These are phyloP conservation scores for Ophiostoma perfectum DNA, from an alignment of 2,329 filamentous ascomycete genomes.

Conservation along the genomic window DNA sequence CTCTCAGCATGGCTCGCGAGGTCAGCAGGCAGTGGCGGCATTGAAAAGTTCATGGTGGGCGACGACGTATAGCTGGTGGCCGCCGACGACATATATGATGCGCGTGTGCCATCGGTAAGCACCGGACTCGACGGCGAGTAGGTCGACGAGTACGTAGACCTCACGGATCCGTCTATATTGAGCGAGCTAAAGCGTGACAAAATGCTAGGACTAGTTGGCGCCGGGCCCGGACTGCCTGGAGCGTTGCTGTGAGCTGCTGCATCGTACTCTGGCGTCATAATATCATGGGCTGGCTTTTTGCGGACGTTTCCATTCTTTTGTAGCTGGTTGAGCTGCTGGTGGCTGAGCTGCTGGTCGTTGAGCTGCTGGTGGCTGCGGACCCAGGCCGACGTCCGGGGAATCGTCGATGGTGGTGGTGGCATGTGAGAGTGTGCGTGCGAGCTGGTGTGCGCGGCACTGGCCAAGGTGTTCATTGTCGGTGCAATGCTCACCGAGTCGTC, in stretches of 20 bases:
- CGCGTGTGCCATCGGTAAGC: conserved; percentile 21
- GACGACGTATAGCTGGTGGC: conserved; percentile 24
- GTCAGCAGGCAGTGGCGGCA: conserved; percentile 11
- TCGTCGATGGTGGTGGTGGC: conserved; percentile 12
- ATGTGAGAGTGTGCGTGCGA: neutral
- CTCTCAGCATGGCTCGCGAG: neutral
- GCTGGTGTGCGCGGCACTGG: neutral
- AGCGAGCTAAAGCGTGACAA: conserved; percentile 27
- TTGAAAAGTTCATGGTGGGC: conserved; percentile 17
- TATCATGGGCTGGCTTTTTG: conserved; percentile 22
- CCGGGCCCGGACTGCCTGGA: neutral
- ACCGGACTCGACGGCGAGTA: conserved; percentile 20
- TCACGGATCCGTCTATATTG: conserved; percentile 21
- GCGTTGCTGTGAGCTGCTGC: neutral
- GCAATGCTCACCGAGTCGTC: neutral
- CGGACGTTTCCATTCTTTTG: neutral
- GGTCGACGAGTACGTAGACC: neutral
- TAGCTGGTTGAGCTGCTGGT: neutral
- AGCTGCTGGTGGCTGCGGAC: conserved; percentile 24
- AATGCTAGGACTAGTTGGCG: conserved; percentile 19
- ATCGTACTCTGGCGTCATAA: conserved; percentile 21
- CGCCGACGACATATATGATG: conserved; percentile 23
- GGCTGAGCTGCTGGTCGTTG: conserved; percentile 10
- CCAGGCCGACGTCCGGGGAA: conserved; percentile 26
- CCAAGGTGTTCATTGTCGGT: neutral